A percentile compares a stretch with the other conserved stretches of the same genome.
These are phyloP conservation scores for Suhomyces emberorum DNA, from an alignment of 805 yeast genomes.

Conservation along the genomic window DNA sequence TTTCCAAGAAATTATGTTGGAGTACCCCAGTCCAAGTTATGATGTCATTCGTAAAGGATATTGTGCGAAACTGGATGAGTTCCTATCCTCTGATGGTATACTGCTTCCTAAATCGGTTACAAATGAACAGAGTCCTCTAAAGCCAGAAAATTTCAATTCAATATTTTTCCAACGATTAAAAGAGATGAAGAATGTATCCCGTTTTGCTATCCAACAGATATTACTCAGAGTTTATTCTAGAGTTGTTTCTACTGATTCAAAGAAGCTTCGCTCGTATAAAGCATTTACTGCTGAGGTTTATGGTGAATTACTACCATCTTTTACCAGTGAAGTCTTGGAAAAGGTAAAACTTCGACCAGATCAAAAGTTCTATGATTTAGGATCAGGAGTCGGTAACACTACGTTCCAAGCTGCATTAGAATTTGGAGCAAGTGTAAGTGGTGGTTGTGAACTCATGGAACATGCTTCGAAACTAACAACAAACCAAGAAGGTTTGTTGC, in stretches of 20 bases:
- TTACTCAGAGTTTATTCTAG: slow-evolving; percentile 72
- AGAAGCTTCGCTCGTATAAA: slow-evolving; percentile 62
- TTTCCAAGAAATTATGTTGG: slow-evolving; percentile 13
- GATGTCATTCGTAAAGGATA: neutral
- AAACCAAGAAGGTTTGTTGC: slow-evolving; percentile 56
- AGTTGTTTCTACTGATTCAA: slow-evolving; percentile 71
- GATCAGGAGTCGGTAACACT: slow-evolving; percentile 94
- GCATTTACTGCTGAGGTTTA: slow-evolving; percentile 90
- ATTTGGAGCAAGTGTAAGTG: slow-evolving; percentile 69
- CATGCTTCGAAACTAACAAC: slow-evolving; percentile 71
- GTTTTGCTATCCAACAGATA: slow-evolving; percentile 55
- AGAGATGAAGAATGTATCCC: slow-evolving; percentile 21
- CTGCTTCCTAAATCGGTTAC: slow-evolving; percentile 4
- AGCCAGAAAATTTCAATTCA: slow-evolving; percentile 19
- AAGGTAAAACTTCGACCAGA: slow-evolving; percentile 56
- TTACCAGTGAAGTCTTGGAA: slow-evolving; percentile 57
- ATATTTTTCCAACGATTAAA: slow-evolving; percentile 21
- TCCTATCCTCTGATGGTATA: neutral
- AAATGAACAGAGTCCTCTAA: slow-evolving; percentile 1
- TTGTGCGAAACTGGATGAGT: neutral
- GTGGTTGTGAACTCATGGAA: slow-evolving; percentile 88
- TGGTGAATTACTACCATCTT: slow-evolving; percentile 83
- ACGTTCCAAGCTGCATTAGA: slow-evolving; percentile 86
- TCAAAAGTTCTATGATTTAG: slow-evolving; percentile 77
- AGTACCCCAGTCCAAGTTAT: slow-evolving; percentile 12